Conservation (phyloP, 2,329 filamentous ascomycete genomes). For the Aureobasidium sp. region DNA sequence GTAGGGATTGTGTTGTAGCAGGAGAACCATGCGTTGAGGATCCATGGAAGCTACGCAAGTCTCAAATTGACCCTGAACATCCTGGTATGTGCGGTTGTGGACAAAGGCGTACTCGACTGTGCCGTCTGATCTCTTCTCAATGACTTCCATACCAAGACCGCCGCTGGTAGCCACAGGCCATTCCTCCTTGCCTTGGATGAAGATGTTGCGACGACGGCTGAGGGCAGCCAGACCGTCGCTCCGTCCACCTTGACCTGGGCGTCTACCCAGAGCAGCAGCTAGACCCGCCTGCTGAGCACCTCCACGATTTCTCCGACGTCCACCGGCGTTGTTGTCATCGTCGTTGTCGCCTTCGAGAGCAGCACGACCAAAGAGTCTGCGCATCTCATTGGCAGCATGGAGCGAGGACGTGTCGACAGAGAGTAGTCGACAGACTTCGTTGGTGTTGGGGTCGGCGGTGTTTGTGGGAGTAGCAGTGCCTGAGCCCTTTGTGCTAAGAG, state of each 20-base stretch:
- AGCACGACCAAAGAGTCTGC: constrained; percentile 60
- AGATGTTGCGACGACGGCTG: constrained; percentile 68
- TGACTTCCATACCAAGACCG: constrained; percentile 74
- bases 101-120: constrained; percentile 69
- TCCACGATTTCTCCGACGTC: constrained; percentile 50
- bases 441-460: constrained; percentile 32
- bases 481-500: constrained; percentile 40
- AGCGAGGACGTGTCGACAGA: constrained; percentile 64
- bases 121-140: constrained; percentile 49
- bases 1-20: constrained; percentile 72
- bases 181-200: constrained; percentile 78
- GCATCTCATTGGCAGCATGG: constrained; percentile 89
- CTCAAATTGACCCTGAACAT: constrained; percentile 69
- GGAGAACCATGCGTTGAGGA: constrained; percentile 70
- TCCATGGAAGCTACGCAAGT: constrained; percentile 75
- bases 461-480: constrained; percentile 22
- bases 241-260: constrained; percentile 49
- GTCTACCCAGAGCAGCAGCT: constrained; percentile 43
- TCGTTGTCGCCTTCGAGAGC: constrained; percentile 53
- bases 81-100: constrained; percentile 67
- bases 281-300: constrained; percentile 50
- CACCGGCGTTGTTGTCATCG: constrained; percentile 40
- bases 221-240: constrained; percentile 62
- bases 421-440: constrained; percentile 49
- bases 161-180: constrained; percentile 77